phyloP scores from a whole-genome alignment of 23 red algal genomes.

The Gracilaria domingensis region DNA sequence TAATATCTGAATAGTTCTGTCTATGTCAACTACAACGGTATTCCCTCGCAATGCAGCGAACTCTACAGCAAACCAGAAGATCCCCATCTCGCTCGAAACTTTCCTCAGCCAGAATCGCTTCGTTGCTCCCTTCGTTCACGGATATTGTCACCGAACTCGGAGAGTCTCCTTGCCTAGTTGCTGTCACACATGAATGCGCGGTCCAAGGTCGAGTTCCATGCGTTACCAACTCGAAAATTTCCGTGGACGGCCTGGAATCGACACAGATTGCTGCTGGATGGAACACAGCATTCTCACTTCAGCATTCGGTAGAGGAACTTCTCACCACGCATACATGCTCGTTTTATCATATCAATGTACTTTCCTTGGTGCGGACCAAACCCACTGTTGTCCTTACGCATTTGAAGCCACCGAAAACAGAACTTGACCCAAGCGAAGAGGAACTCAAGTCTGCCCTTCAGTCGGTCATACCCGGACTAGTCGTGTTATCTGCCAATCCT shows the following conservation, averaged over 20 bases:
- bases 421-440: conserved; percentile 28
- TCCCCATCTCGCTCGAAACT: not conserved
- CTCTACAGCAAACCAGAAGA: not conserved
- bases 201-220: not conserved
- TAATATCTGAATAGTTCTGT: not conserved
- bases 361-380: conserved; percentile 18
- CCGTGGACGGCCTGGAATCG: not conserved
- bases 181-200: conserved; percentile 68
- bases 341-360: conserved; percentile 56
- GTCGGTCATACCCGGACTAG: conserved; percentile 8
- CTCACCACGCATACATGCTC: conserved; percentile 60
- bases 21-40: not conserved
- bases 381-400: conserved; percentile 70
- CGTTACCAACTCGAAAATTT: conserved; percentile 37
- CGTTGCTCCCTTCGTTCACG: conserved; percentile 63
- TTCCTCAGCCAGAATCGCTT: conserved; percentile 41
- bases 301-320: conserved; percentile 30
- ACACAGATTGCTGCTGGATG: conserved; percentile 53
- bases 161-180: conserved; percentile 24
- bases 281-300: conserved; percentile 26
- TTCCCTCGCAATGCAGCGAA: not conserved
- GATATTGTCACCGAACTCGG: conserved; percentile 58
- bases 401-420: conserved; percentile 18
- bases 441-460: conserved; percentile 35
- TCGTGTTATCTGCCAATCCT: conserved; percentile 33